Evolutionary conservation across 192 early-diverging fungal genomes (phyloP), one percentile per base, ranked within the genome.

Genomic region (Entomortierella lignicola): DNA sequence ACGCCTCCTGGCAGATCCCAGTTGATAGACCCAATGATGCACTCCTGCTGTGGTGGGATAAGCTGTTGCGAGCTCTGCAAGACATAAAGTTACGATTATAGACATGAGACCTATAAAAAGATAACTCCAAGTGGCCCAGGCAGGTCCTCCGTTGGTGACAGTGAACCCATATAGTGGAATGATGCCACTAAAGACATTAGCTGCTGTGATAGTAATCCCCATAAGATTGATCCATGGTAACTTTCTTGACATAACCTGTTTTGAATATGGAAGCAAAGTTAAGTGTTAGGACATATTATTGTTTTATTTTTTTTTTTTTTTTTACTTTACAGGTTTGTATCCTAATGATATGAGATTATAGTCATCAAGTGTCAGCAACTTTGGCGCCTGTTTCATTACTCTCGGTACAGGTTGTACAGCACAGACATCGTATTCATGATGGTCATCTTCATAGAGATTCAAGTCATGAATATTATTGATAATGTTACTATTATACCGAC

Each of bases 11-110:
- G 66, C 20, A 2, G 73, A 77, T 29, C 66, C 66, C 1, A 77
- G 15, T 26, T 77, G 66, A 27, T 77, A 77, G 0, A 77, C 73
- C 73, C 73, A 77, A 42, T 77, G 73, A 51, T 69, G 73, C 3
- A 58, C 66, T 4, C 66, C 73, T 3, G 66, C 73, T 6, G 73
- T 63, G 15, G 73, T 77, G 30, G 73, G 73, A 32, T 77, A 77
- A 0, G 73, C 73, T 7, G 73, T 68, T 2, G 73, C 66, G 13
- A 77, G 54, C 31, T 77, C 73, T 37, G 66, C 48, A 17, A 77
- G 31, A 52, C 73, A 77, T 25, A 77, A 32, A 0, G 51, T 56
- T 18, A 77, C 73, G 4, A 68, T 32, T 25, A 77, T 57, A 6
- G 66, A 77, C 54, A 77, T 62, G 29, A 48, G 11, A 29, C 73